These are phyloP conservation scores for Lepidium africanum DNA, from an alignment of 345 rosid genomes.

Conservation along the genomic window DNA sequence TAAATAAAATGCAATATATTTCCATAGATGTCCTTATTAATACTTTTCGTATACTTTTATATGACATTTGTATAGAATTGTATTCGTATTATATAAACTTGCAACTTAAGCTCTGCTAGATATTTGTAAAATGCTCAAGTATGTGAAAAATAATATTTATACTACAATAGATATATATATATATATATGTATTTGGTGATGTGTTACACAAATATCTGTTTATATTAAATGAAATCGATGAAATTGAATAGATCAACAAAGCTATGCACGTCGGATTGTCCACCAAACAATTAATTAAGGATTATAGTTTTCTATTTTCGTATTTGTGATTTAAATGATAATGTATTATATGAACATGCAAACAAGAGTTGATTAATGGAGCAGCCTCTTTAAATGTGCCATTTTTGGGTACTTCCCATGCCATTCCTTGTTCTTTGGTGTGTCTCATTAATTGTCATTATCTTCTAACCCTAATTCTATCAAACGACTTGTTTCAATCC, in stretches of 20 bases:
- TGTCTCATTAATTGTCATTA: background rate
- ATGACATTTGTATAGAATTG: too few relatives aligned
- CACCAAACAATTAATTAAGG: background rate
- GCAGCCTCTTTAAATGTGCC: conserved; percentile 18
- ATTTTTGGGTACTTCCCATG: conserved; percentile 24
- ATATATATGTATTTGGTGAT: background rate
- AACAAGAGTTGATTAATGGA: conserved; percentile 14
- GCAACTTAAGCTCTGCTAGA: too few relatives aligned
- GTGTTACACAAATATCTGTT: background rate
- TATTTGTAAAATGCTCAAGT: too few relatives aligned
- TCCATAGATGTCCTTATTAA: too few relatives aligned
- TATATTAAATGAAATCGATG: background rate
- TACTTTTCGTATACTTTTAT: too few relatives aligned
- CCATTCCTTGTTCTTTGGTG: conserved; percentile 18
- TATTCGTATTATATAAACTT: too few relatives aligned
- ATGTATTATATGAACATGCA: conserved; percentile 7
- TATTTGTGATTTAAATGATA: background rate
- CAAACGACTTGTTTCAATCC: background rate
- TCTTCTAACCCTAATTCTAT: background rate
- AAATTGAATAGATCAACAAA: conserved; percentile 7
- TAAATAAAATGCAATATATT: too few relatives aligned
- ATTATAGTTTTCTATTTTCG: background rate
- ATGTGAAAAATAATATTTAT: too few relatives aligned
- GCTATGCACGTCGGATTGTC: conserved; percentile 11
- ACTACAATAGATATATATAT: too few relatives aligned